Conservation (phyloP, 2,329 filamentous ascomycete genomes). For the Alternaria brassicicola region DNA sequence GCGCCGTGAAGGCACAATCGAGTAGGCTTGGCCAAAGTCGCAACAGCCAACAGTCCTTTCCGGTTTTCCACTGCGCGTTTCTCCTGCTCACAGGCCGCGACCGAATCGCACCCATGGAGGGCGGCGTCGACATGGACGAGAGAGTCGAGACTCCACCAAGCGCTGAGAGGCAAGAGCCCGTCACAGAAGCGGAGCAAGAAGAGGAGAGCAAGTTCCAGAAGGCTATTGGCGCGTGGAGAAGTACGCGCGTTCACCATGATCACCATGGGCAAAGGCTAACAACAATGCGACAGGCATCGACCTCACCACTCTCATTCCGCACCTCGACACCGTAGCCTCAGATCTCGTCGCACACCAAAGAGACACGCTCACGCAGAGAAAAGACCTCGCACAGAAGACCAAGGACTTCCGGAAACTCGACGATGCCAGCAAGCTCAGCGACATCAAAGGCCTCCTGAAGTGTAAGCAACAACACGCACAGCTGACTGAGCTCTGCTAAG, state of each 20-base stretch:
- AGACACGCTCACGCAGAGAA: conserved; percentile 93
- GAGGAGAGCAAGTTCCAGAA: conserved; percentile 91
- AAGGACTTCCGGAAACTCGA: conserved; percentile 97
- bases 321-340: conserved; percentile 89
- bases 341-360: conserved; percentile 93
- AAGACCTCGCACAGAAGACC: conserved; percentile 98
- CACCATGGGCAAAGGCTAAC: conserved; percentile 19
- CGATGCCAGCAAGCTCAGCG: conserved; percentile 81
- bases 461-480: conserved; percentile 55
- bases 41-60: background rate
- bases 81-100: background rate
- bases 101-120: conserved; percentile 39
- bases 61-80: background rate
- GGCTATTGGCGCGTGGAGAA: conserved; percentile 94
- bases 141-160: conserved; percentile 14
- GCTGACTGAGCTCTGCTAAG: conserved; percentile 20
- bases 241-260: conserved; percentile 56
- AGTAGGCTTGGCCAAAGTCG: background rate
- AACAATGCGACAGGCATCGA: conserved; percentile 72
- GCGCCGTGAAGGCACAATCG: conserved; percentile 8
- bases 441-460: conserved; percentile 90
- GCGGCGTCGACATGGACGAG: conserved; percentile 40
- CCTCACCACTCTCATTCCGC: conserved; percentile 80
- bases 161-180: conserved; percentile 11
- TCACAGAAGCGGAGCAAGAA: conserved; percentile 42